These are phyloP conservation scores for Gloeophyllum trabeum DNA, from an alignment of 768 basidiomycete species.

Conservation along the genomic window DNA sequence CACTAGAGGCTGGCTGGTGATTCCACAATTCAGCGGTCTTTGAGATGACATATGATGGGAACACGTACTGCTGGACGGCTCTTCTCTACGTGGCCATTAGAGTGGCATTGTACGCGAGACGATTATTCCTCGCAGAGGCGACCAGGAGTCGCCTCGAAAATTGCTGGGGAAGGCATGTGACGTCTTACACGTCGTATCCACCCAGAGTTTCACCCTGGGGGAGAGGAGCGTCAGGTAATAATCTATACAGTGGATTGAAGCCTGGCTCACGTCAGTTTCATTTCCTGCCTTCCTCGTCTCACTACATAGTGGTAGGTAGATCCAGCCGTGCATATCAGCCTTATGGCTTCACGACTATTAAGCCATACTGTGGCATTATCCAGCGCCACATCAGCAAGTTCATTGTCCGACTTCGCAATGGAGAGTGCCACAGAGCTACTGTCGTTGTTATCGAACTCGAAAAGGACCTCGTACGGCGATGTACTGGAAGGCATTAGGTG, in stretches of 20 bases:
- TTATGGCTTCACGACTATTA: constrained; percentile 28
- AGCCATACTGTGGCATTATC: constrained; percentile 28
- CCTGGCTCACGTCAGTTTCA: constrained; percentile 32
- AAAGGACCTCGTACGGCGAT: constrained; percentile 38
- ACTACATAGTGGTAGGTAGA: constrained; percentile 34
- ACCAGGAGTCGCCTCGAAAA: too few relatives aligned
- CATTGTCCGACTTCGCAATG: constrained; percentile 20
- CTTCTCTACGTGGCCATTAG: too few relatives aligned
- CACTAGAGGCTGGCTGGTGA: too few relatives aligned
- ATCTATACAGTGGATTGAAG: not conserved
- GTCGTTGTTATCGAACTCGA: constrained; percentile 41
- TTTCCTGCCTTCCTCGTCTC: constrained; percentile 25
- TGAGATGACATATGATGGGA: too few relatives aligned
- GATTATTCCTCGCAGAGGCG: too few relatives aligned
- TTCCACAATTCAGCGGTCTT: too few relatives aligned
- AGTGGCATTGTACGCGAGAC: too few relatives aligned
- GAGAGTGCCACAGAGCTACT: constrained; percentile 26
- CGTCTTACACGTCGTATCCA: constrained; percentile 26
- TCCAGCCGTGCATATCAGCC: constrained; percentile 38
- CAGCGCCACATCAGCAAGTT: constrained; percentile 9
- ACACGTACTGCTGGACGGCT: too few relatives aligned
- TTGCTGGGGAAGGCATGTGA: constrained; percentile 11
- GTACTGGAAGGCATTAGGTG: constrained; percentile 36
- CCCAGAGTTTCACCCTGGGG: constrained; percentile 32
- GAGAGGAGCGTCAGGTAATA: not conserved